Base-by-base conservation (phyloP, 2,329 filamentous ascomycete genomes). In the Phyllosticta paracitricarpa region DNA sequence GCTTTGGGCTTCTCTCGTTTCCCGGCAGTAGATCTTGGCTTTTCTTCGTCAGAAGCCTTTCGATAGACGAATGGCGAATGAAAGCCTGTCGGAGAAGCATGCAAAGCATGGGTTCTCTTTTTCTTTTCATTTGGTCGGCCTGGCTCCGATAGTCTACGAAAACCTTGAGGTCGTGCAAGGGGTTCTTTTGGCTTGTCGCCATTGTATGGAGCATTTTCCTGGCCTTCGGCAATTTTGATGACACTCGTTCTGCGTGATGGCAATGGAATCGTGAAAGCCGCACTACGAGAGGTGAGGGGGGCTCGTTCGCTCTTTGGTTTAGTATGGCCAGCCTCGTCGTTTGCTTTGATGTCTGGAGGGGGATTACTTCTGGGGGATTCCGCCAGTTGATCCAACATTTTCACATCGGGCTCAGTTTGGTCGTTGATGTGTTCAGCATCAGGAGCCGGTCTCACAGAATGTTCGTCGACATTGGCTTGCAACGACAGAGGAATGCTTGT, bases 51-150 rank as follows among this genome's bases (percentile, higher is more conserved):
- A 52, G 56, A 55, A 14, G 67, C 33, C 63, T 66, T 71, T 25
- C 66, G 66, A 58, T 71, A 71, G 5, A 56, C 51, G 55, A 72
- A 71, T 3, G 62, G 68, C 1, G 70, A 71, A 10, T 68, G 68
- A 17, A 61, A 64, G 8, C 62, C 65, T 9, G 61, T 65, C 12
- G 68, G 68, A 12, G 69, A 70, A 10, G 70, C 65, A 3, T 68
- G 59, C 24, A 65, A 57, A 48, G 66, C 28, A 30, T 69, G 65
- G 9, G 10, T 19, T 14, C 19, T 56, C 14, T 55, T 59, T 3
- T 10, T 19, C 51, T 57, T 61, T n/a, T 48, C 25, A 9, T 25
- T 54, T 25, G 12, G 2, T 10, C 25, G 52, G 22, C 12, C 12
- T 4, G 22, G 52, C n/a, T 24, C 22, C 9, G 52, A 54, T 7